Evolutionary conservation across 306 rosid genomes (phyloP), one percentile per base, ranked within the genome.

Genomic region (Trifolium repens): DNA sequence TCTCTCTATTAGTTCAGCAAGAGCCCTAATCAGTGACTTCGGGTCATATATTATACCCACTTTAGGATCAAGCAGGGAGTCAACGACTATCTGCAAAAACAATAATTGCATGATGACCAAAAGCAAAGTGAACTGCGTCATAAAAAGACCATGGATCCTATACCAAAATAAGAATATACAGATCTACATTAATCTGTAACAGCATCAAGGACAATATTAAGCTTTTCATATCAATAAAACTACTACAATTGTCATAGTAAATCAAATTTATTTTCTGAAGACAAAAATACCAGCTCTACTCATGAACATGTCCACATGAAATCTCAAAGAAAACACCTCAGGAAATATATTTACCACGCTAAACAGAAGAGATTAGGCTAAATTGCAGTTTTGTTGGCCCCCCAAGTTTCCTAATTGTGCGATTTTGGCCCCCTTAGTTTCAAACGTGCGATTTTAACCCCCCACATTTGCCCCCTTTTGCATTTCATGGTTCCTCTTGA

Each of bases 31-130:
- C 75, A 94, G 84, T 1, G 90, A 89, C 81, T 82, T 87, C 0
- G 97, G 91, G 27, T 94, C 93, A 82, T 88, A 94, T 44, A 85
- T 81, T 58, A 88, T 78, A 71, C 98, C 98, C 61, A 88, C 90
- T 80, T 86, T 87, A 17, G 91, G 90, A 82, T 94, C 98, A 62
- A 40, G 82, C 68, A 86, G 32, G 61, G 97, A 91, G 62, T 91
- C 88, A 35, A 88, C 93, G 9, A 74, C 72, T 63, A 91, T 87
- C 97, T 94, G 94, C 87, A 84, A 58, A 88, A 61, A 4, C 24
- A 67, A 71, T 14, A 79, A 79, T 34, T 17, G 71, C 10, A 72
- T 14, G 34, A 70, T 62, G 43, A 52, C 49, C 44, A 39, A 19
- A 17, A 15, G 67, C 73, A 72, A 53, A 15, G 50, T 13, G 60